Conservation (phyloP, 108 stramenopile species). For the Cylindrotheca closterium region DNA sequence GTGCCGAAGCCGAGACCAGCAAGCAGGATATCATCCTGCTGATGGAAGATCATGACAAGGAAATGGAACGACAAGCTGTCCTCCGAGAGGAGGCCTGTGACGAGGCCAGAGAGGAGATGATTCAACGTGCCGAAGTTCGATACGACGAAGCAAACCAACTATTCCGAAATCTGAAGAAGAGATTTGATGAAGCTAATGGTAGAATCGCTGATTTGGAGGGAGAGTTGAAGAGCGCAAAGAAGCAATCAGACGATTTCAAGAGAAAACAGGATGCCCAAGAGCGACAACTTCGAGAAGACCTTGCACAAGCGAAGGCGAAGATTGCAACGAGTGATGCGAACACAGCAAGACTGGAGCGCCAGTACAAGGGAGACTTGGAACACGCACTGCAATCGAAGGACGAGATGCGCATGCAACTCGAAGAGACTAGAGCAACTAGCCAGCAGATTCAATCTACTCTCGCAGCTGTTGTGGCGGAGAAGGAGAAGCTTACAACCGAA, state of each 20-base stretch:
- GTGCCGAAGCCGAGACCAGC: slow-evolving; percentile 7
- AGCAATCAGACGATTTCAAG: slow-evolving; percentile 14
- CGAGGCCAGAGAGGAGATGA: slow-evolving; percentile 48
- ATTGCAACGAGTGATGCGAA: slow-evolving; percentile 33
- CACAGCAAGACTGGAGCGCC: slow-evolving; percentile 16
- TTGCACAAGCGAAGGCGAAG: slow-evolving; percentile 48
- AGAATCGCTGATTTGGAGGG: slow-evolving; percentile 32
- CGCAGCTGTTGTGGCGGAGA: slow-evolving; percentile 26
- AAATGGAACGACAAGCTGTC: slow-evolving; percentile 26
- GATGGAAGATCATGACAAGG: slow-evolving; percentile 27
- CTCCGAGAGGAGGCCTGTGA: slow-evolving; percentile 40
- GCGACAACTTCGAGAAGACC: slow-evolving; percentile 27
- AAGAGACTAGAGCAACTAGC: slow-evolving; percentile 27
- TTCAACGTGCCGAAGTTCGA: slow-evolving; percentile 48
- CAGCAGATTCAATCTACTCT: slow-evolving; percentile 30
- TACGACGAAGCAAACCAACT: slow-evolving; percentile 46
- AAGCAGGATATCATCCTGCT: slow-evolving; percentile 20
- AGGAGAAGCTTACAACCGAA: slow-evolving; percentile 34
- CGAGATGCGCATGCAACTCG: slow-evolving; percentile 23
- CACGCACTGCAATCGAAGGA: slow-evolving; percentile 22
- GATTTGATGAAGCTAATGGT: slow-evolving; percentile 35
- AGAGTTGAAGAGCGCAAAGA: slow-evolving; percentile 35
- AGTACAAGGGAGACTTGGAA: slow-evolving; percentile 32
- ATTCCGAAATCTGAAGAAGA: slow-evolving; percentile 49
- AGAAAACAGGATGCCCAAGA: slow-evolving; percentile 33